Percentiles rank a stretch among this genome's conserved stretches.
These are phyloP conservation scores for Syzygium grande DNA, from an alignment of 345 rosid species.

Conservation along the genomic window DNA sequence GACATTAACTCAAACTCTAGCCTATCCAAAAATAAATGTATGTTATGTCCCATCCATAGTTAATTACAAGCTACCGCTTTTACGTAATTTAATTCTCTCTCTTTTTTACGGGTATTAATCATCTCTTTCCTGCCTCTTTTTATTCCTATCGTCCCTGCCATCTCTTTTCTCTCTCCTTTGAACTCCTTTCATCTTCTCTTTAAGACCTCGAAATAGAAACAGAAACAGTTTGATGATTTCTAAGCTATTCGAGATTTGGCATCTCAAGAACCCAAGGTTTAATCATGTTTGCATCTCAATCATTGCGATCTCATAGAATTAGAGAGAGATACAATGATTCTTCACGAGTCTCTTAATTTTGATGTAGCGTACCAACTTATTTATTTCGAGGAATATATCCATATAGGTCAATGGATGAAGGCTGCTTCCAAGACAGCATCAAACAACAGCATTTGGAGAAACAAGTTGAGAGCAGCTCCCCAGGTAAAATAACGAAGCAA, in stretches of 20 bases:
- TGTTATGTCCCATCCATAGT: neutral
- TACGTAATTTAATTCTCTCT: neutral
- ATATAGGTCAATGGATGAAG: neutral
- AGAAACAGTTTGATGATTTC: too few species aligned
- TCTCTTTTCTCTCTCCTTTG: neutral
- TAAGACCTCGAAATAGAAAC: neutral
- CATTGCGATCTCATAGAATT: too few species aligned
- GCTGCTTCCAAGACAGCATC: neutral
- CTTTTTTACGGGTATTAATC: fast-evolving
- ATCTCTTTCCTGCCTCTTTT: neutral
- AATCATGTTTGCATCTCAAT: too few species aligned
- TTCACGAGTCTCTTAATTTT: too few species aligned
- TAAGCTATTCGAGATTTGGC: too few species aligned
- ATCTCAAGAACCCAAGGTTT: too few species aligned
- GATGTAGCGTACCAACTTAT: too few species aligned
- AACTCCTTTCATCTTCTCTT: neutral
- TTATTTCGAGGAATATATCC: neutral
- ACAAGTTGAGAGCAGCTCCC: too few species aligned
- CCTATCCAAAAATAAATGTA: neutral
- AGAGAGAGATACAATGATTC: too few species aligned
- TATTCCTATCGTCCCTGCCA: neutral
- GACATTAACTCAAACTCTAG: neutral
- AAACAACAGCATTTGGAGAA: neutral
- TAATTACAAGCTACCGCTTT: neutral
- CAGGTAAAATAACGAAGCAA: too few species aligned